A percentile compares a stretch with the other conserved stretches of the same genome.
phyloP scores from a whole-genome alignment of 441 rosid genomes.

The Theobroma grandiflorum region DNA sequence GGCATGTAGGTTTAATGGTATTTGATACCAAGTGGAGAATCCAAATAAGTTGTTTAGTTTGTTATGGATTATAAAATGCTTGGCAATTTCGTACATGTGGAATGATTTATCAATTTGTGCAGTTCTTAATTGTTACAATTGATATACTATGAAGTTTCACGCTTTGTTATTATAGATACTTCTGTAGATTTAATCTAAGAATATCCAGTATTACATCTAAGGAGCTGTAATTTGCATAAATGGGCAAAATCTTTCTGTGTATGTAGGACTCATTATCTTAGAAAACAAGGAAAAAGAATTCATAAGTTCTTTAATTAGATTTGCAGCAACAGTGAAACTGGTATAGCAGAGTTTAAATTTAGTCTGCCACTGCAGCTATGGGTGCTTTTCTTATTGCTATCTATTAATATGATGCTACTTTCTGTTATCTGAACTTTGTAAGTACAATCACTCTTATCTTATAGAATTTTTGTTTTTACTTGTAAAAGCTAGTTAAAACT shows the following conservation, averaged over 20 bases:
- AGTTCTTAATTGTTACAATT: background rate
- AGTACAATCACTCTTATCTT: background rate
- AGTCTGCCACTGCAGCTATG: background rate
- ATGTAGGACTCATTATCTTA: background rate
- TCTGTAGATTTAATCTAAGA: background rate
- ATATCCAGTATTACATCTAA: background rate
- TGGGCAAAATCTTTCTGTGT: background rate
- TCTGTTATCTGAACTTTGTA: background rate
- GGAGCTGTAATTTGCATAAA: background rate
- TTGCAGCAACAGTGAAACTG: background rate
- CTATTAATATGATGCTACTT: background rate
- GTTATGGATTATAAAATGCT: constrained; percentile 10
- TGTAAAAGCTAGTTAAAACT: constrained; percentile 10
- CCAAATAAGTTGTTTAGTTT: background rate
- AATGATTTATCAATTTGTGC: background rate
- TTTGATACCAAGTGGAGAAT: background rate
- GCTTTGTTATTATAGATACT: background rate
- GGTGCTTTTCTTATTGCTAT: background rate
- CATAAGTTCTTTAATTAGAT: background rate
- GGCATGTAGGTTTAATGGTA: constrained; percentile 3
- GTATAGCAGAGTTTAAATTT: background rate
- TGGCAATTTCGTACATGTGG: background rate
- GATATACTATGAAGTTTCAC: background rate
- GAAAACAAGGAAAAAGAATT: background rate
- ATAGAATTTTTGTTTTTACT: background rate